These are phyloP conservation scores for Rhizopus sp. DNA, from an alignment of 371 early-diverging fungal species.

Conservation along the genomic window DNA sequence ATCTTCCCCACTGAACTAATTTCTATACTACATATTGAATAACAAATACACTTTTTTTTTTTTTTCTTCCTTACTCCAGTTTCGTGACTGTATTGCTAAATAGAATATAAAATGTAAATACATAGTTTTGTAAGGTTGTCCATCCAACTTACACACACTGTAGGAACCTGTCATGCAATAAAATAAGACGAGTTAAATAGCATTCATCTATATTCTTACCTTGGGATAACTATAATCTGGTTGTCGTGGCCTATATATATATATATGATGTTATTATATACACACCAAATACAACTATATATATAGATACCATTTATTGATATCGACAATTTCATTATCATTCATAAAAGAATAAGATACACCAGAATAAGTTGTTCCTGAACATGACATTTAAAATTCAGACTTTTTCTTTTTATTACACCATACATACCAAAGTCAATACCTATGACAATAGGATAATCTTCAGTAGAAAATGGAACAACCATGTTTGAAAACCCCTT, in stretches of 20 bases:
- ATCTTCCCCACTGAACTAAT: constrained; percentile 46
- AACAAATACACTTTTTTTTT: not conserved
- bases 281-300: not conserved
- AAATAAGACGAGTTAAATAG: not conserved
- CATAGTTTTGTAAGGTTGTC: not conserved
- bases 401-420: not conserved
- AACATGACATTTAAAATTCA: not conserved
- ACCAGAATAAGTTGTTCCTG: constrained; percentile 66
- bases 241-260: constrained; percentile 41
- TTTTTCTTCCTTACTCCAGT: constrained; percentile 23
- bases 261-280: not conserved
- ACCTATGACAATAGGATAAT: constrained; percentile 60
- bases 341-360: constrained; percentile 53
- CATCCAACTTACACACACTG: constrained; percentile 39
- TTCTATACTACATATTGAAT: constrained; percentile 19
- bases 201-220: constrained; percentile 16
- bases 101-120: not conserved
- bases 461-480: constrained; percentile 25
- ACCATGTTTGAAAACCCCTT: constrained; percentile 6
- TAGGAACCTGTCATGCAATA: constrained; percentile 35
- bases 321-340: constrained; percentile 37
- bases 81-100: constrained; percentile 33
- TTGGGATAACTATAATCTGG: constrained; percentile 45
- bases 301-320: constrained; percentile 35
- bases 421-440: constrained; percentile 54